phyloP scores from a whole-genome alignment of 2,329 filamentous ascomycete genomes.

The Apiospora hydei region DNA sequence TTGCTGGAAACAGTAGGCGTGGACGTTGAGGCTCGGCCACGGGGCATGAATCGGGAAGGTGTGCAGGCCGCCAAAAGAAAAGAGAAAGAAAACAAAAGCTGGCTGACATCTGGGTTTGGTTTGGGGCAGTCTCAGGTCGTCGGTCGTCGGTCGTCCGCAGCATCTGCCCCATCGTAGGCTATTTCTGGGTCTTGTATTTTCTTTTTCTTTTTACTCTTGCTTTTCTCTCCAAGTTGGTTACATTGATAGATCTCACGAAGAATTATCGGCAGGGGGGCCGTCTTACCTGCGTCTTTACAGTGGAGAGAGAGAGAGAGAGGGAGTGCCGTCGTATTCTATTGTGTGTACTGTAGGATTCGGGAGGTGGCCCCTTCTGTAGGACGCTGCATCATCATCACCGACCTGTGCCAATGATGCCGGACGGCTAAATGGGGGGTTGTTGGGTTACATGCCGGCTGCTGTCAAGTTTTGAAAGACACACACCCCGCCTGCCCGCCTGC shows the following conservation, averaged over 20 bases:
- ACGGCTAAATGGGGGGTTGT: background rate
- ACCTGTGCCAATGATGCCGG: background rate
- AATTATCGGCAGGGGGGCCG: background rate
- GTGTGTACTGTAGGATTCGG: background rate
- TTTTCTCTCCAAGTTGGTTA: background rate
- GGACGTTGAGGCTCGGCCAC: background rate
- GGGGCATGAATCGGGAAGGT: slow-evolving; percentile 14
- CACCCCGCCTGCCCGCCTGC: no score
- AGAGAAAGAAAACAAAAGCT: background rate
- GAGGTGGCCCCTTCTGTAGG: background rate
- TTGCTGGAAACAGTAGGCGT: background rate
- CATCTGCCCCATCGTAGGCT: background rate
- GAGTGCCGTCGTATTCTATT: background rate
- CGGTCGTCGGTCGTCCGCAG: background rate
- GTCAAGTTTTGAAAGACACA: background rate
- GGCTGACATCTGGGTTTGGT: background rate
- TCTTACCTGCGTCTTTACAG: slow-evolving; percentile 6
- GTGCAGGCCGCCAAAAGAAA: background rate
- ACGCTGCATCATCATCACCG: background rate
- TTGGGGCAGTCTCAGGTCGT: background rate
- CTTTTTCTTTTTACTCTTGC: background rate
- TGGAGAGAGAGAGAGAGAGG: background rate
- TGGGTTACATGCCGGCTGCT: slow-evolving; percentile 6
- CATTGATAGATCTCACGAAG: slow-evolving; percentile 4
- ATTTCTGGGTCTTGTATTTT: background rate